Conservation (phyloP, 1,284 basidiomycete species). For the Gomphus bonarii region DNA sequence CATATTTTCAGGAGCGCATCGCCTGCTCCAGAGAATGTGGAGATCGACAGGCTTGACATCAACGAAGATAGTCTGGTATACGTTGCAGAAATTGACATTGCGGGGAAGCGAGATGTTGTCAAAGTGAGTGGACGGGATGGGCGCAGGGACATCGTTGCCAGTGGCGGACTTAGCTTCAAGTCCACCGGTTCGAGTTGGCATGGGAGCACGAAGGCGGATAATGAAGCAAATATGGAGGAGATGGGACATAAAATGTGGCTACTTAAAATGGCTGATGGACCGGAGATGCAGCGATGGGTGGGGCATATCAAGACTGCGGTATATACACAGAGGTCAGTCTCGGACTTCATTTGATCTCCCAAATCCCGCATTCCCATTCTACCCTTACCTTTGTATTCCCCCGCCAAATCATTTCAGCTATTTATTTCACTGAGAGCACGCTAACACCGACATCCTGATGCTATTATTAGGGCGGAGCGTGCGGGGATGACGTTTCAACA, state of each 20-base stretch:
- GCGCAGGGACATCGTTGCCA: constrained; percentile 24
- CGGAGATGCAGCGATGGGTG: constrained; percentile 58
- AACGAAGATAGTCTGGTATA: constrained; percentile 65
- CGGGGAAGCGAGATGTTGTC: constrained; percentile 50
- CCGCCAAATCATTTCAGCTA: background rate
- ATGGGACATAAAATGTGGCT: constrained; percentile 52
- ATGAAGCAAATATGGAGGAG: constrained; percentile 36
- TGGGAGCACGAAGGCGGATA: constrained; percentile 22
- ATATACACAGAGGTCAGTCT: constrained; percentile 36
- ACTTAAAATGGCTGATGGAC: constrained; percentile 48
- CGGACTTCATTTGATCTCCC: background rate
- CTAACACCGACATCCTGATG: background rate
- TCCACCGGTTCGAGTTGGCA: background rate
- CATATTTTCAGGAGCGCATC: constrained; percentile 58
- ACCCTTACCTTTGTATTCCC: background rate
- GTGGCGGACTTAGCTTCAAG: background rate
- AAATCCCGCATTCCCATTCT: background rate
- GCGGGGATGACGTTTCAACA: constrained; percentile 6
- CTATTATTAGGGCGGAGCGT: constrained; percentile 18
- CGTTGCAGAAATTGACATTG: constrained; percentile 58
- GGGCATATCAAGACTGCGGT: constrained; percentile 59
- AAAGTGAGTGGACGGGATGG: constrained; percentile 56
- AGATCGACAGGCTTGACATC: constrained; percentile 48
- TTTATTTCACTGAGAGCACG: background rate
- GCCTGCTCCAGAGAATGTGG: constrained; percentile 53